A percentile compares a stretch with the other conserved stretches of the same genome.
Evolutionary conservation across 768 basidiomycete species (phyloP).

Genomic region (Lentinula raphanica): DNA sequence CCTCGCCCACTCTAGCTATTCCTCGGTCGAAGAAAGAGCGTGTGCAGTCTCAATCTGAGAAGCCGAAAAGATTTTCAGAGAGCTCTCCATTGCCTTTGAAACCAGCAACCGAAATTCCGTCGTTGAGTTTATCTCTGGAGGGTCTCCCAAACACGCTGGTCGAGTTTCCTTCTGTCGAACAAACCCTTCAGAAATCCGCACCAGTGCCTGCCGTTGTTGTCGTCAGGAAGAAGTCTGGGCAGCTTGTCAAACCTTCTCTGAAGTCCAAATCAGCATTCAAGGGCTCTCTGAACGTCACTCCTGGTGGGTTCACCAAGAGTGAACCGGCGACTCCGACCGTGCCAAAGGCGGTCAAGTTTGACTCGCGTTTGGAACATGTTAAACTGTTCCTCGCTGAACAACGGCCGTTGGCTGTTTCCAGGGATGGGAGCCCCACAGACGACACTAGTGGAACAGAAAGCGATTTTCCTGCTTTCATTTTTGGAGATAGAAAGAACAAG

Average conservation of each 20-base stretch:
- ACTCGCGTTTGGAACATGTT: conserved; percentile 86
- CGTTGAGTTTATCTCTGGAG: neutral
- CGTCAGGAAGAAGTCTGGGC: conserved; percentile 90
- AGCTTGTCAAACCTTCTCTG: conserved; percentile 86
- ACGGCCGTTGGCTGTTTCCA: conserved; percentile 88
- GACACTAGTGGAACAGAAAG: conserved; percentile 77
- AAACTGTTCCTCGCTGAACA: conserved; percentile 94
- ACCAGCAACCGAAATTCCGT: neutral
- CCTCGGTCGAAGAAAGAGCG: conserved; percentile 15
- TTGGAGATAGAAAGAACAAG: conserved; percentile 33
- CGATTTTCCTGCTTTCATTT: conserved; percentile 70
- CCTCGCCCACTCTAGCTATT: conserved; percentile 38
- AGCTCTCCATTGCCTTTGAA: neutral
- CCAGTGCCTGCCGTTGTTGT: conserved; percentile 33
- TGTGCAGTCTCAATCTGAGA: conserved; percentile 6
- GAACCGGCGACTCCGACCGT: conserved; percentile 77
- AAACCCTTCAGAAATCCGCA: conserved; percentile 18
- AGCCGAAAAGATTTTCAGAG: neutral
- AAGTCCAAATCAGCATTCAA: conserved; percentile 60
- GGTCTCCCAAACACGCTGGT: neutral
- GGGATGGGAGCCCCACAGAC: conserved; percentile 84
- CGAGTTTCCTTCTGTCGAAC: conserved; percentile 18
- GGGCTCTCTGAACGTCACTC: conserved; percentile 48
- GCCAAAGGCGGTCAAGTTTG: conserved; percentile 88
- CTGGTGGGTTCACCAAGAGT: conserved; percentile 50